Evolutionary conservation across 495 filamentous ascomycete genomes (phyloP).

Genomic region (Lasiosphaeria hispida): DNA sequence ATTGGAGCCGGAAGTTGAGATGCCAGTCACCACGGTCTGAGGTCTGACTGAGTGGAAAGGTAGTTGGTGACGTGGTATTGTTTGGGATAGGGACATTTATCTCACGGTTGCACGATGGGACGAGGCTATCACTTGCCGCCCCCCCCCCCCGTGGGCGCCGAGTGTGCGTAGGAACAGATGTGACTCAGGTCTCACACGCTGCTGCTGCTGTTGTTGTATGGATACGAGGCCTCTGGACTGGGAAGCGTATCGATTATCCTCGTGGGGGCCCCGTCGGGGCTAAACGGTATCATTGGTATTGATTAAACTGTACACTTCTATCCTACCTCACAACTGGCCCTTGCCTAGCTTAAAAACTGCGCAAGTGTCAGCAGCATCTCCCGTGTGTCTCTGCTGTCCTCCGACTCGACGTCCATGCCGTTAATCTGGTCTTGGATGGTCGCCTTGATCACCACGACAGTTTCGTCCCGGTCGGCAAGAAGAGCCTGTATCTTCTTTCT

Average conservation of each 20-base stretch:
- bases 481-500: slow-evolving; percentile 60
- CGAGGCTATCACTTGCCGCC: background rate
- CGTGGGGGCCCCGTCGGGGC: slow-evolving; percentile 3
- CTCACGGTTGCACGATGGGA: background rate
- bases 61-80: background rate
- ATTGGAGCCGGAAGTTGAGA: too few relatives aligned
- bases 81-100: background rate
- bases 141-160: background rate
- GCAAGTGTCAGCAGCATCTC: slow-evolving; percentile 72
- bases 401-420: slow-evolving; percentile 56
- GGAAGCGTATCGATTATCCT: slow-evolving; percentile 1
- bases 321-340: background rate
- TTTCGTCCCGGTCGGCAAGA: slow-evolving; percentile 67
- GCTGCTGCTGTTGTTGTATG: background rate
- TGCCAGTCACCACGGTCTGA: background rate
- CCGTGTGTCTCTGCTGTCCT: slow-evolving; percentile 56
- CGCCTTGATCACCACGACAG: slow-evolving; percentile 55
- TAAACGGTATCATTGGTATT: slow-evolving; percentile 26
- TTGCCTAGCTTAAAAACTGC: slow-evolving; percentile 50
- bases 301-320: slow-evolving; percentile 12
- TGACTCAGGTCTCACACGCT: background rate
- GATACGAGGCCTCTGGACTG: background rate
- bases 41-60: background rate
- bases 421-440: slow-evolving; percentile 71
- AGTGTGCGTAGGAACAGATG: too few relatives aligned